Percentiles rank a stretch among this genome's conserved stretches.
Evolutionary conservation across 2,329 filamentous ascomycete genomes (phyloP).

Genomic region (Talaromyces marneffei): DNA sequence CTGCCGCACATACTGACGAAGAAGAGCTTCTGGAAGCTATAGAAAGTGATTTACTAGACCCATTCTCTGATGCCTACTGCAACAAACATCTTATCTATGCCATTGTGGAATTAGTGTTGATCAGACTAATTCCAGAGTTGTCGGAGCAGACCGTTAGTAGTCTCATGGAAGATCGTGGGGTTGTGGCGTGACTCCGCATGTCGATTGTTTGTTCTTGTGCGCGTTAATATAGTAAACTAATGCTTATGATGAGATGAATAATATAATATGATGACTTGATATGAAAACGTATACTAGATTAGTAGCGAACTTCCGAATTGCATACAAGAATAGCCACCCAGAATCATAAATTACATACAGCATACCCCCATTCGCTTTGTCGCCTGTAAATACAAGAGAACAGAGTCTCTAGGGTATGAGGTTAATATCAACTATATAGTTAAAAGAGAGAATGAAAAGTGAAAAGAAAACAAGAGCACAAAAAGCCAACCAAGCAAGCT

Average conservation of each 20-base stretch:
- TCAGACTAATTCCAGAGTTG: constrained; percentile 78
- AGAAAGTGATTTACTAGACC: constrained; percentile 59
- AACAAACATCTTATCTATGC: constrained; percentile 89
- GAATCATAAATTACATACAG: constrained; percentile 5
- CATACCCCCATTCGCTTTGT: neutral
- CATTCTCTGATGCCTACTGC: constrained; percentile 76
- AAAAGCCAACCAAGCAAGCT: neutral
- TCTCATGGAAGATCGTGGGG: constrained; percentile 66
- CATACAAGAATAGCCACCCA: neutral
- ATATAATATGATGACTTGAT: neutral
- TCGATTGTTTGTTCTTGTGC: neutral
- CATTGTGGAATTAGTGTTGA: constrained; percentile 73
- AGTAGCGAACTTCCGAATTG: neutral
- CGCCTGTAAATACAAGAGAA: neutral
- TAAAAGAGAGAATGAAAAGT: neutral
- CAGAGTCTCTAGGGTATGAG: neutral
- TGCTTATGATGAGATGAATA: neutral
- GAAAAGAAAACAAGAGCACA: neutral
- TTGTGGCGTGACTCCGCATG: constrained; percentile 15
- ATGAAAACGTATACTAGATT: neutral
- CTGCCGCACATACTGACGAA: neutral
- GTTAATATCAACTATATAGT: neutral
- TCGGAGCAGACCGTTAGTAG: constrained; percentile 64
- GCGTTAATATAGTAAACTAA: neutral
- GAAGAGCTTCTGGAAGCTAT: constrained; percentile 55